These are phyloP conservation scores for Aspergillus ostianus DNA, from an alignment of 495 filamentous ascomycete genomes.

Conservation along the genomic window DNA sequence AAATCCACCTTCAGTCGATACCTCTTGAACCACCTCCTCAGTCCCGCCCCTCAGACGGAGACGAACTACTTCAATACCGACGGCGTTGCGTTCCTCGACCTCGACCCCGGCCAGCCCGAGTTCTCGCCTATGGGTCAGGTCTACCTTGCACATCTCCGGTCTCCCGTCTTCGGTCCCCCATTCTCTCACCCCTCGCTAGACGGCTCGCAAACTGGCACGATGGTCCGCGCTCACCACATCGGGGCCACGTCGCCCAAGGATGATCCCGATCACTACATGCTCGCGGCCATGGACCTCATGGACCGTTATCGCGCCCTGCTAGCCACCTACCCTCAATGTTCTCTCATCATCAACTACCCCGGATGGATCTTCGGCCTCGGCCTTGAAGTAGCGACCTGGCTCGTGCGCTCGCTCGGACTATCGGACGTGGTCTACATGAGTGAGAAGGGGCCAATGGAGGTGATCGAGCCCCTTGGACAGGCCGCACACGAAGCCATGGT, in stretches of 20 bases:
- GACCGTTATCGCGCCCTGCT: conserved; percentile 55
- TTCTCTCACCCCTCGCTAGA: conserved; percentile 64
- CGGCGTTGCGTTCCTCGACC: conserved; percentile 66
- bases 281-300: conserved; percentile 67
- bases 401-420: conserved; percentile 50
- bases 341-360: conserved; percentile 77
- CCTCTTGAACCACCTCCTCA: conserved; percentile 73
- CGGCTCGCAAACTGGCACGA: conserved; percentile 29
- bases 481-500: conserved; percentile 34
- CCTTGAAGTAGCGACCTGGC: conserved; percentile 63
- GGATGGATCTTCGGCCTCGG: conserved; percentile 81
- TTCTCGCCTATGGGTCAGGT: conserved; percentile 75
- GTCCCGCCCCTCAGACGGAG: conserved; percentile 38
- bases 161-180: conserved; percentile 68
- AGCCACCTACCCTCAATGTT: conserved; percentile 42
- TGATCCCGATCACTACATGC: conserved; percentile 68
- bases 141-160: conserved; percentile 62
- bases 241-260: conserved; percentile 66
- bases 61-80: conserved; percentile 34
- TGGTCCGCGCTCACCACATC: conserved; percentile 70
- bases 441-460: conserved; percentile 63
- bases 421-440: conserved; percentile 75
- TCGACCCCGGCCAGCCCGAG: conserved; percentile 84
- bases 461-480: conserved; percentile 52
- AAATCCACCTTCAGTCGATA: conserved; percentile 83